phyloP scores from a whole-genome alignment of 306 rosid genomes.

The Prunus salicina region DNA sequence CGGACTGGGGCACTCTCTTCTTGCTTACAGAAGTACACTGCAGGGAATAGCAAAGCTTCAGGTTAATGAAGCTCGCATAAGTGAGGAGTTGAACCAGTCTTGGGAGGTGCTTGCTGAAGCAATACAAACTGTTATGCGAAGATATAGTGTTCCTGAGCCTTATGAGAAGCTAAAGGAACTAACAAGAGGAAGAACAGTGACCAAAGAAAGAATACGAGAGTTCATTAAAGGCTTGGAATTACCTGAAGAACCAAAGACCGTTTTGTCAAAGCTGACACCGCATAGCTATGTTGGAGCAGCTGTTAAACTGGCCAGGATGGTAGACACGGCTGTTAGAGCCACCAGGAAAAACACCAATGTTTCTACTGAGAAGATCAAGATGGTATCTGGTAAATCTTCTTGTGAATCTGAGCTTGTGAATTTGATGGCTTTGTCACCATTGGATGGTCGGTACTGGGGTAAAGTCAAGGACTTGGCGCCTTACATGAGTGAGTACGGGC shows the following conservation, averaged over 20 bases:
- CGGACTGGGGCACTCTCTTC: constrained; percentile 84
- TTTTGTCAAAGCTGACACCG: constrained; percentile 62
- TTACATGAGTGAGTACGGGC: constrained; percentile 53
- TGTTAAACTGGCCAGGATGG: constrained; percentile 62
- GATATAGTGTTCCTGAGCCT: constrained; percentile 87
- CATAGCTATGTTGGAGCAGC: constrained; percentile 75
- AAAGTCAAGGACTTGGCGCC: constrained; percentile 63
- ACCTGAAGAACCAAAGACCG: constrained; percentile 59
- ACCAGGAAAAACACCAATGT: constrained; percentile 4
- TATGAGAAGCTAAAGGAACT: constrained; percentile 82
- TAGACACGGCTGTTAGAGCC: constrained; percentile 45
- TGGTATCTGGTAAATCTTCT: not conserved
- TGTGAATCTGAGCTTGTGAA: constrained; percentile 40
- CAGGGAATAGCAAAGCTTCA: constrained; percentile 85
- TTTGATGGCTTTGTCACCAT: constrained; percentile 65
- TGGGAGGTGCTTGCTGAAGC: constrained; percentile 99
- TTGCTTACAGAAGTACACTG: constrained; percentile 80
- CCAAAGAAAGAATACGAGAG: constrained; percentile 65
- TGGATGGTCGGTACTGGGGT: constrained; percentile 72
- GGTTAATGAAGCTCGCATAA: constrained; percentile 77
- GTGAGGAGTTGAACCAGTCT: constrained; percentile 72
- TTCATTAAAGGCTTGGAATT: constrained; percentile 72
- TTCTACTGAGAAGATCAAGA: constrained; percentile 12
- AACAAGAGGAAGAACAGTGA: constrained; percentile 79
- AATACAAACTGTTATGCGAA: constrained; percentile 84